Conservation (phyloP, 257 asterid genomes). For the Capsicum rhomboideum region DNA sequence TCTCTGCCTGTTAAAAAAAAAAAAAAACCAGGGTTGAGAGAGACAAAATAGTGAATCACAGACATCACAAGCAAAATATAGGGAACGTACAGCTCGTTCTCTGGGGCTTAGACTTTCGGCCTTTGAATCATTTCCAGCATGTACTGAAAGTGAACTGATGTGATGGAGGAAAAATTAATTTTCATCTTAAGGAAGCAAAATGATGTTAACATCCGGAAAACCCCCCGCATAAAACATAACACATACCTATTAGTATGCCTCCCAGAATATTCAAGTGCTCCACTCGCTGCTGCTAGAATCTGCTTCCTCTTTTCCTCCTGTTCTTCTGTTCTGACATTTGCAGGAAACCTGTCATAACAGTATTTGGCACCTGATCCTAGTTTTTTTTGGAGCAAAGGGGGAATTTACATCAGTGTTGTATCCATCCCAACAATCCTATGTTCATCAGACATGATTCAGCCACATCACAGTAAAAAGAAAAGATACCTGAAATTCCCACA, state of each 20-base stretch:
- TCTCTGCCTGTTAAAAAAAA: slow-evolving; percentile 64
- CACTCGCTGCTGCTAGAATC: slow-evolving; percentile 76
- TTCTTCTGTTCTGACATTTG: slow-evolving; percentile 65
- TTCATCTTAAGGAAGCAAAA: background rate
- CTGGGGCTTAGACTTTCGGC: slow-evolving; percentile 84
- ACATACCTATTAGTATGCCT: slow-evolving; percentile 51
- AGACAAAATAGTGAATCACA: slow-evolving; percentile 1
- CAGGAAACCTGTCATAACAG: slow-evolving; percentile 75
- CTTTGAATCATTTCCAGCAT: slow-evolving; percentile 52
- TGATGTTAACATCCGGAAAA: background rate
- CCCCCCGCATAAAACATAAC: background rate
- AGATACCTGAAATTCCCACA: slow-evolving; percentile 46
- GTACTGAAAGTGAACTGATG: slow-evolving; percentile 60
- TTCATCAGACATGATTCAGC: background rate
- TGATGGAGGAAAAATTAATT: background rate
- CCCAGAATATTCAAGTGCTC: slow-evolving; percentile 78
- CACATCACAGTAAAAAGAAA: background rate
- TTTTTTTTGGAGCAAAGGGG: background rate
- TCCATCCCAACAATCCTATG: background rate
- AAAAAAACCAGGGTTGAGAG: background rate
- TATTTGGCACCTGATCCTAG: slow-evolving; percentile 53
- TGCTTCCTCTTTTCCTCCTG: slow-evolving; percentile 89
- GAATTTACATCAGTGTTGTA: background rate
- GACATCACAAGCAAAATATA: slow-evolving; percentile 12
- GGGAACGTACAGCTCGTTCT: slow-evolving; percentile 79